phyloP scores from a whole-genome alignment of 208 protist species.

The Balamuthia mandrillaris region DNA sequence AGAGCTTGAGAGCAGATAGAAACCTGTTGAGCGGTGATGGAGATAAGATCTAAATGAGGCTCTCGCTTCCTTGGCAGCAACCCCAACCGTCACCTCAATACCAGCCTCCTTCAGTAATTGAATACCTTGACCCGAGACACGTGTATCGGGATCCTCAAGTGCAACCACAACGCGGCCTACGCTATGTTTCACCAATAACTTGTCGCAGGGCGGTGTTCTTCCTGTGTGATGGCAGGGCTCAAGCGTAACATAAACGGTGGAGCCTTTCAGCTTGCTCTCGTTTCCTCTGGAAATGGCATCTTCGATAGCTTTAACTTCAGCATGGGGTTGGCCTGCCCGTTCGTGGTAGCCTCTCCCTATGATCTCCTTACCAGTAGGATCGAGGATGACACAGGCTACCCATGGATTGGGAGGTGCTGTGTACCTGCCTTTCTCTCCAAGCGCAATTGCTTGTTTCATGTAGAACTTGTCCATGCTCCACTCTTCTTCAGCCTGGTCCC shows the following conservation, averaged over 20 bases:
- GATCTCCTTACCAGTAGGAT: background rate
- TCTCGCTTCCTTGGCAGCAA: background rate
- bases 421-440: slow-evolving; percentile 38
- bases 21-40: slow-evolving; percentile 13
- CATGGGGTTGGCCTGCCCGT: slow-evolving; percentile 38
- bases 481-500: background rate
- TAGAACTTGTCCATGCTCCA: slow-evolving; percentile 30
- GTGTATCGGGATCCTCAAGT: slow-evolving; percentile 4
- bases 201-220: slow-evolving; percentile 33
- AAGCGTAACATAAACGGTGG: slow-evolving; percentile 43
- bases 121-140: slow-evolving; percentile 14
- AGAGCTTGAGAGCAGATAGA: no score
- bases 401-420: slow-evolving; percentile 53
- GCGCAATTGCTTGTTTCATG: slow-evolving; percentile 40
- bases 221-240: slow-evolving; percentile 54
- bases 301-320: slow-evolving; percentile 42
- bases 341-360: background rate
- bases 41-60: slow-evolving; percentile 33
- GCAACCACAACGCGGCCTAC: slow-evolving; percentile 1
- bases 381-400: slow-evolving; percentile 43
- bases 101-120: slow-evolving; percentile 40
- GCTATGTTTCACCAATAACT: background rate
- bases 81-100: background rate
- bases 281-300: background rate
- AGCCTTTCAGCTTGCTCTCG: background rate